Base-by-base conservation (phyloP, 2,329 filamentous ascomycete genomes). In the Diaporthe caulivora region DNA sequence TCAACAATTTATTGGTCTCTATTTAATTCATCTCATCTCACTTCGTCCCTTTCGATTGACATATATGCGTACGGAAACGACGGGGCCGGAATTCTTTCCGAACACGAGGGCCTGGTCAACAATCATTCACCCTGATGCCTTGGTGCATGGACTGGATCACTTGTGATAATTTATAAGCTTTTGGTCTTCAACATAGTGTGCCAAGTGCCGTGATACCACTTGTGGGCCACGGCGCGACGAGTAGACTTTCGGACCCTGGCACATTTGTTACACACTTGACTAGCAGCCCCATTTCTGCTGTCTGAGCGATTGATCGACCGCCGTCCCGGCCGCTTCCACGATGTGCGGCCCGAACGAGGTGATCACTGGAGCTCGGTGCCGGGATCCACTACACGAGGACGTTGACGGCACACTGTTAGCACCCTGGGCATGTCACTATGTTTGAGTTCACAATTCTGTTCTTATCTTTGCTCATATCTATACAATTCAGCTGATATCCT, bases 31-130 rank as follows among this genome's bases (percentile, higher is more conserved):
- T 65, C 44, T 11, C 21, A 51, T 29, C 44, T 37, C 21, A 51
- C 24, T 62, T 62, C 37, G n/a, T 60, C 57, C 57, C 34, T 34
- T 34, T 60, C 34, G 34, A n/a, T 34, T 49, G 26, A 34, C 11
- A 34, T 18, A 65, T 37, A 11, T 17, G 13, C 34, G 42, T 11
- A 7, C 49, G 26, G 29, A 24, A 49, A 10, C 42, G 34, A 29
- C 21, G 29, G 42, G 9, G n/a, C 44, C 62, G 44, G 44, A 51
- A 65, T 29, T 49, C 29, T 51, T 65, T 7, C 62, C 62, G 62
- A 65, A 8, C 60, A 44, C n/a, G 42, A 26, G 24, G 21, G 29
- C 13, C 9, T 37, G 21, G 10, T 13, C 8, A 11, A 37, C 11
- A 65, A 21, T 65, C 9, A 2, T 37, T 18, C 2, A 21, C 26